Percentiles rank a stretch among this genome's conserved stretches.
These are phyloP conservation scores for Ganoderma lucidum DNA, from an alignment of 1,284 basidiomycete species.

Conservation along the genomic window DNA sequence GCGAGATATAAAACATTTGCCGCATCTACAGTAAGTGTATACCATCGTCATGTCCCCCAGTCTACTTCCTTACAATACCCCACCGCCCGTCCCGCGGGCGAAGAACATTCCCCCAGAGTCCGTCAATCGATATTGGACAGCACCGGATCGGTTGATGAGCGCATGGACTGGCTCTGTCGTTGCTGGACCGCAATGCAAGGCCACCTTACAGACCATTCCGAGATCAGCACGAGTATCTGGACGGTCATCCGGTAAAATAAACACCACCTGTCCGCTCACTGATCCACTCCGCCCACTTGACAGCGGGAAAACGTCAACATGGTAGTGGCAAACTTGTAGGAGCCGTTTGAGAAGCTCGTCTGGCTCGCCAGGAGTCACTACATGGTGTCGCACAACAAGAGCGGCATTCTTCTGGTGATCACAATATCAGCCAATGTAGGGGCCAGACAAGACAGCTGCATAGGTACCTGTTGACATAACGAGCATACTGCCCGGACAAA, in stretches of 20 bases:
- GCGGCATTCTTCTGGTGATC: constrained; percentile 52
- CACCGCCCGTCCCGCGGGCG: constrained; percentile 71
- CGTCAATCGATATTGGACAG: constrained; percentile 73
- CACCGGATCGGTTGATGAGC: constrained; percentile 57
- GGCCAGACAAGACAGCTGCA: neutral
- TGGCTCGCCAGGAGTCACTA: constrained; percentile 58
- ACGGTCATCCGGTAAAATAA: constrained; percentile 26
- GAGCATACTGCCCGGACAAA: constrained; percentile 66
- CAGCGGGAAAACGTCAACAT: constrained; percentile 73
- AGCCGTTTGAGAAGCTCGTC: constrained; percentile 66
- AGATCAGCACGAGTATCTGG: neutral
- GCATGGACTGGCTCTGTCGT: constrained; percentile 46
- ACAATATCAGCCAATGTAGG: neutral
- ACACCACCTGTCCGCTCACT: constrained; percentile 79
- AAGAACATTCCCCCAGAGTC: constrained; percentile 72
- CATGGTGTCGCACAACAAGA: constrained; percentile 69
- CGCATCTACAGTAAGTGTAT: neutral
- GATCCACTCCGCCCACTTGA: constrained; percentile 76
- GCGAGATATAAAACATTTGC: neutral
- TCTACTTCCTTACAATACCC: constrained; percentile 54
- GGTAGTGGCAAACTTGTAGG: constrained; percentile 66
- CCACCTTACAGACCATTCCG: constrained; percentile 56
- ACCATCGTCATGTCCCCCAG: neutral
- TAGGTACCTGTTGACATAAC: constrained; percentile 60
- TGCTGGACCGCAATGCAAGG: constrained; percentile 64